Conservation (phyloP, 805 yeast genomes). For the Jamesozyma spencerorum region DNA sequence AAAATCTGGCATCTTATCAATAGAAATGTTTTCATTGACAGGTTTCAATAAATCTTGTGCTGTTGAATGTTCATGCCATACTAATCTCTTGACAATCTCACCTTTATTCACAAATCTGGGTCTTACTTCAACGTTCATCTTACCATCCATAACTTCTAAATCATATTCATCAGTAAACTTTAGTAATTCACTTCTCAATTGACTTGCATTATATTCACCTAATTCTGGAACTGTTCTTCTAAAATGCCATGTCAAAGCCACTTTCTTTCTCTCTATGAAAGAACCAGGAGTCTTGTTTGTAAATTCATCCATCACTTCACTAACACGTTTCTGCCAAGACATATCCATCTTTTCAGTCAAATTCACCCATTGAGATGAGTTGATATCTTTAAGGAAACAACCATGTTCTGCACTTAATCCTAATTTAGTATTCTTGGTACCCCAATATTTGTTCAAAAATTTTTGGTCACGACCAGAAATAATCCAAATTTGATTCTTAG, state of each 20-base stretch:
- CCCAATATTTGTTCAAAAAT: slow-evolving; percentile 84
- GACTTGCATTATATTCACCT: slow-evolving; percentile 77
- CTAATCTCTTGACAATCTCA: slow-evolving; percentile 79
- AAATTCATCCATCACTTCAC: slow-evolving; percentile 58
- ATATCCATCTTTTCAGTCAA: slow-evolving; percentile 75
- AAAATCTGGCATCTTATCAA: slow-evolving; percentile 64
- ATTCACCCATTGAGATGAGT: slow-evolving; percentile 64
- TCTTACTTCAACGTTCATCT: slow-evolving; percentile 95
- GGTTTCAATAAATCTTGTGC: slow-evolving; percentile 36
- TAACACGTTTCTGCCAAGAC: slow-evolving; percentile 89
- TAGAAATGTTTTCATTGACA: slow-evolving; percentile 27
- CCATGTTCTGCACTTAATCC: slow-evolving; percentile 98
- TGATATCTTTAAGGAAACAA: slow-evolving; percentile 77
- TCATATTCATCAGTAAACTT: slow-evolving; percentile 60
- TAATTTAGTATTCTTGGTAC: slow-evolving; percentile 47
- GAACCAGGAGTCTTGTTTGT: slow-evolving; percentile 91
- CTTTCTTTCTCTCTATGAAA: slow-evolving; percentile 75
- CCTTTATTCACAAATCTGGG: slow-evolving; percentile 94
- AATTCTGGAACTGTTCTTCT: slow-evolving; percentile 89
- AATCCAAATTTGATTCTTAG: slow-evolving; percentile 83
- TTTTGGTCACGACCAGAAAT: slow-evolving; percentile 92
- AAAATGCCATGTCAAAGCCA: slow-evolving; percentile 97
- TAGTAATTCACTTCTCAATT: slow-evolving; percentile 56
- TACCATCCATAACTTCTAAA: slow-evolving; percentile 93
- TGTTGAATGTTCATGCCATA: slow-evolving; percentile 52